Base-by-base conservation (phyloP, 768 basidiomycete species). In the Sarcomyxa edulis region DNA sequence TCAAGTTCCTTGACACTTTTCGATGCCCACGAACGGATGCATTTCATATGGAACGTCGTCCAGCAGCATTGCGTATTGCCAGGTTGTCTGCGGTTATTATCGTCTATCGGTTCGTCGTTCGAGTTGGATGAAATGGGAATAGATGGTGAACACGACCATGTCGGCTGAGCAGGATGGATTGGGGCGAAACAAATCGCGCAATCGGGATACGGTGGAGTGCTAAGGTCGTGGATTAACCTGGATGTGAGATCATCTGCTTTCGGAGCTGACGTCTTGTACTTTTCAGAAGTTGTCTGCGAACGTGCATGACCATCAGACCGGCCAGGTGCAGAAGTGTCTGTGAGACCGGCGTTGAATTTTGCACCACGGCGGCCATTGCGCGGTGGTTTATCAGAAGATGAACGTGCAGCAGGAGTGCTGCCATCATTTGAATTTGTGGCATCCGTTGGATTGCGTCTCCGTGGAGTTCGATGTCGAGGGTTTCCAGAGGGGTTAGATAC, bases 21-120 rank as follows among this genome's bases (percentile, higher is more conserved):
- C 20, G 70, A 62, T 0, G 91, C 92, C 95, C 95, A 98, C 1
- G 84, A 73, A 6, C 75, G 71, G 48, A 97, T 86, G 51, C 95
- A 97, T 48, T 81, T 84, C 16, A 95, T 66, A 60, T 98, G 95
- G 52, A 96, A 93, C 0, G 88, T 80, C 8, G 79, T 87, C 81
- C 87, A 95, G 52, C 95, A 98, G 50, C 79, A 87, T 43, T 80
- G 80, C 5, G 66, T 59, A 24, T 31, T 43, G 20, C 25, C 29
- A 20, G 23, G 16, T 21, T 28, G 22, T 38, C 32, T 19, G 6
- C 46, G 58, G 19, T 52, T 45, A 23, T 47, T 46, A 37, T 39
- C 43, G 15, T 10, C 23, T 7, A 6, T 12, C 22, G 60, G 56
- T 16, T 60, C 56, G n/a, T 51, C 51, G 18, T 61, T 59, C 20